These are phyloP conservation scores for Candida chilensis DNA, from an alignment of 805 yeast genomes.

Conservation along the genomic window DNA sequence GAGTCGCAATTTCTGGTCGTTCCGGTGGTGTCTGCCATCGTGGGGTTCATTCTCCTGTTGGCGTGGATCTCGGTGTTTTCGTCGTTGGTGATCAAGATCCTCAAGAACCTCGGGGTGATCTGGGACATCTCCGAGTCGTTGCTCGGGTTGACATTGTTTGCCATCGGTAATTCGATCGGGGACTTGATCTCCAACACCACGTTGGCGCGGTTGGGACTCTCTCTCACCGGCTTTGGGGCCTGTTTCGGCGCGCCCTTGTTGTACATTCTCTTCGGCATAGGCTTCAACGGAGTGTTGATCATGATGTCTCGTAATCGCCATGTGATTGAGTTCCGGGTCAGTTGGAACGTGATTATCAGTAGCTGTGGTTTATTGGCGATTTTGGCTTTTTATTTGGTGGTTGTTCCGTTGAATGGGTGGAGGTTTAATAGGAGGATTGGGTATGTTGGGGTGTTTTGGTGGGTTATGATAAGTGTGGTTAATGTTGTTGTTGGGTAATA, in stretches of 20 bases:
- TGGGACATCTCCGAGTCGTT: slow-evolving; percentile 35
- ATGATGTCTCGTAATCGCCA: slow-evolving; percentile 5
- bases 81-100: slow-evolving; percentile 12
- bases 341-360: slow-evolving; percentile 12
- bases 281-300: slow-evolving; percentile 29
- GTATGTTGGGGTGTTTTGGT: slow-evolving; percentile 11
- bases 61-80: slow-evolving; percentile 16
- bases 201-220: slow-evolving; percentile 20
- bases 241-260: slow-evolving; percentile 47
- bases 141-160: slow-evolving; percentile 37
- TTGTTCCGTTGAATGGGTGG: slow-evolving; percentile 24
- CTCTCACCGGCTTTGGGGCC: slow-evolving; percentile 38
- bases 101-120: slow-evolving; percentile 36
- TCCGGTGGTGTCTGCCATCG: slow-evolving; percentile 2
- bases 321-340: slow-evolving; percentile 9
- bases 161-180: slow-evolving; percentile 42
- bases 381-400: slow-evolving; percentile 11
- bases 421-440: slow-evolving; percentile 20
- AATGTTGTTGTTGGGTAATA: slow-evolving; percentile 6
- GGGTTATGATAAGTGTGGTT: slow-evolving; percentile 8
- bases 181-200: slow-evolving; percentile 43
- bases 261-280: slow-evolving; percentile 39
- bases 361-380: slow-evolving; percentile 15
- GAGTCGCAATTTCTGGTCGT: too few relatives aligned
- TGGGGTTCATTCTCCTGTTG: slow-evolving; percentile 17